Conservation (phyloP, 225 moss, liverwort and hornwort species). For the Thuidium tamariscinum region DNA sequence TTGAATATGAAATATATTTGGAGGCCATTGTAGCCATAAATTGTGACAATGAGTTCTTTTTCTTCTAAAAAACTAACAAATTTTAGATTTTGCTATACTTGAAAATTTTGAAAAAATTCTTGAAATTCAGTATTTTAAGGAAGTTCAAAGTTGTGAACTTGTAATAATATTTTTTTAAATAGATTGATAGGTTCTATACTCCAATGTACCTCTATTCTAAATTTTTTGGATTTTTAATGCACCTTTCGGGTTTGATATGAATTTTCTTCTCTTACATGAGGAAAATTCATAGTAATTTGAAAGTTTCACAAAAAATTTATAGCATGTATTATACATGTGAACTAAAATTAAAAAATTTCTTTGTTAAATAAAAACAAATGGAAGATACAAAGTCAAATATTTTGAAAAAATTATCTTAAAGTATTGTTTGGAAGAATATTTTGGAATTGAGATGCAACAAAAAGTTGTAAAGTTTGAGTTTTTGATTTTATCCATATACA, state of each 20-base stretch:
- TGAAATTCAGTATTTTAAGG: not conserved
- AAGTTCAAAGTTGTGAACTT: not conserved
- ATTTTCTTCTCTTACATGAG: not conserved
- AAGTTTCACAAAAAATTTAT: not conserved
- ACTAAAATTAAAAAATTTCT: not conserved
- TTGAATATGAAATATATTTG: not conserved
- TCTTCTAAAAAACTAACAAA: not conserved
- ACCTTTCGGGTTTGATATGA: not conserved
- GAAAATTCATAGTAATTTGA: not conserved
- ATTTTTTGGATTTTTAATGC: not conserved
- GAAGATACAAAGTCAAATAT: not conserved
- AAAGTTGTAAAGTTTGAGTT: no score
- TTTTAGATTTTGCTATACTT: not conserved
- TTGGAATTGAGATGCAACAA: no score
- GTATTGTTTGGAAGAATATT: no score
- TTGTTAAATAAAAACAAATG: not conserved
- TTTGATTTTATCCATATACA: no score
- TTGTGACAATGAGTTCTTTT: not conserved
- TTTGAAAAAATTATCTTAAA: no score
- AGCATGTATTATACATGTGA: not conserved
- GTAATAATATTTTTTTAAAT: not conserved
- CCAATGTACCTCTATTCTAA: not conserved
- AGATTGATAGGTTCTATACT: not conserved
- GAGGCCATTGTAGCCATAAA: fast-evolving
- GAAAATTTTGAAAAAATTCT: no score